Conservation (phyloP, 345 rosid species). For the Excoecaria agallocha region DNA sequence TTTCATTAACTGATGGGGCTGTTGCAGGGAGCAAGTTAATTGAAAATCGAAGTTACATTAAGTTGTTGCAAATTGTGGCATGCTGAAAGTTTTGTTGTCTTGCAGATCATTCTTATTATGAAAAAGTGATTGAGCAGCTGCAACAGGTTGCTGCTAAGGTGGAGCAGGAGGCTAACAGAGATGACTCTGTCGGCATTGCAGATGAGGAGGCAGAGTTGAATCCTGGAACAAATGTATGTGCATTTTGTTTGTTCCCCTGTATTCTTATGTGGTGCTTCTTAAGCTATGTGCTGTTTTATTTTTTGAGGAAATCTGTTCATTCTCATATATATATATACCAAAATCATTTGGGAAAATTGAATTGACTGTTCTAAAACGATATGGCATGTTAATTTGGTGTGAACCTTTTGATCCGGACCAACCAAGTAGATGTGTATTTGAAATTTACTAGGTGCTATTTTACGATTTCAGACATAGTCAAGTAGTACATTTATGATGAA, state of each 20-base stretch:
- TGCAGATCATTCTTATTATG: slow-evolving; percentile 61
- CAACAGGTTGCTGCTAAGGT: slow-evolving; percentile 43
- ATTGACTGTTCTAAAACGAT: too few species aligned
- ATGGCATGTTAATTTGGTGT: too few species aligned
- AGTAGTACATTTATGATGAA: too few species aligned
- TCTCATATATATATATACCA: not conserved
- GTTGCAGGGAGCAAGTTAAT: not conserved
- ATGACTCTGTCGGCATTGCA: slow-evolving; percentile 31
- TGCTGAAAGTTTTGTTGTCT: not conserved
- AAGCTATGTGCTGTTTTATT: not conserved
- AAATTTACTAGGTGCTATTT: too few species aligned
- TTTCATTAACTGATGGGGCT: not conserved
- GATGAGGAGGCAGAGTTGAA: slow-evolving; percentile 36
- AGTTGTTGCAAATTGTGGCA: too few species aligned
- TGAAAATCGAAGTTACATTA: not conserved
- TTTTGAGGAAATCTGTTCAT: not conserved
- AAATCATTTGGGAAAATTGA: not conserved
- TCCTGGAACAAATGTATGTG: slow-evolving; percentile 39
- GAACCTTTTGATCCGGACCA: too few species aligned
- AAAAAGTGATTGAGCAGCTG: slow-evolving; percentile 57
- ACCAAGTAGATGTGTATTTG: too few species aligned
- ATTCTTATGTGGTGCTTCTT: not conserved
- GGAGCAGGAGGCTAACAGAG: slow-evolving; percentile 35
- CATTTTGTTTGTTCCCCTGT: slow-evolving; percentile 1
- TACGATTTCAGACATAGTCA: too few species aligned